Evolutionary conservation across 2,329 filamentous ascomycete genomes (phyloP), one percentile per base, ranked within the genome.

Genomic region (Polychaeton citri): DNA sequence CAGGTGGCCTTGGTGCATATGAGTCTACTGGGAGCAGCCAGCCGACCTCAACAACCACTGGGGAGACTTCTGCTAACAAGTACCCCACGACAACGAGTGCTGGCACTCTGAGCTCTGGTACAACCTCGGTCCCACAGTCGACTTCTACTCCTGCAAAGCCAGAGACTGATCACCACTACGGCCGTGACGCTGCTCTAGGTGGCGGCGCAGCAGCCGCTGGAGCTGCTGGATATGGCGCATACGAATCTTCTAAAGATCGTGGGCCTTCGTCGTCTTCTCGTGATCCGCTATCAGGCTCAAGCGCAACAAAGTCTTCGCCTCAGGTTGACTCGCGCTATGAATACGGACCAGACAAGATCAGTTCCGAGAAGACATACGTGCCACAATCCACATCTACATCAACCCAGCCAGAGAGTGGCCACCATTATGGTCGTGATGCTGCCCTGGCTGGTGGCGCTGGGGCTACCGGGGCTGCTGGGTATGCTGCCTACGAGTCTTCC

Each of bases 371-470:
- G n/a, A n/a, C 24, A 12, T 28, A 10, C 12, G 24, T 28, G 12
- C 24, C 24, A 28, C 24, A 28, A 15, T 28, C 24, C 7, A 28
- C 24, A 10, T 28, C 24, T 15, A 28, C 24, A 28, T 15, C 7
- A 28, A 15, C 4, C 12, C 12, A 33, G 19, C 19, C 33, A 20
- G 21, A 17, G 17, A 34, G 36, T 4, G 41, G 50, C n/a, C 44
- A 52, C 24, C 53, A 54, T 34, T 45, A 53, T 26, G 52, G 51
- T 19, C 48, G 51, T n/a, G 49, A 59, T 35, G 50, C 51, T n/a
- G 52, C 50, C 9, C 17, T 55, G 1, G 53, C 42, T 8, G 54
- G 47, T 24, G 55, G 52, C 13, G 50, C 49, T 26, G 57, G 51
- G 6, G 47, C 50, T 28, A 52, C 49, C 19, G 55, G 49, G 17